A percentile compares a stretch with the other conserved stretches of the same genome.
Evolutionary conservation across 75 land plant genomes (phyloP).

Genomic region (Cunninghamia lanceolata): DNA sequence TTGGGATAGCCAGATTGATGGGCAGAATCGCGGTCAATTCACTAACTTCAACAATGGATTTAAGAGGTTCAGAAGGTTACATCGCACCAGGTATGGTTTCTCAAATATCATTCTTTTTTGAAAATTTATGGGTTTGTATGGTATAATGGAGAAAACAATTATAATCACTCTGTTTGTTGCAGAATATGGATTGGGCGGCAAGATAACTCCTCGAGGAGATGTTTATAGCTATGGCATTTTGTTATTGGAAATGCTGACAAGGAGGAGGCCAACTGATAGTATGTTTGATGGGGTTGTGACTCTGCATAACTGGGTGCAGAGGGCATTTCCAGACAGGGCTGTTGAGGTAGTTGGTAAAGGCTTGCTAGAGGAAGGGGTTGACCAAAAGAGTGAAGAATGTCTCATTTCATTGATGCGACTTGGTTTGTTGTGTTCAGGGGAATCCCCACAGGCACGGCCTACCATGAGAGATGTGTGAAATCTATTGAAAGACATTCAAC

Average conservation of each 20-base stretch:
- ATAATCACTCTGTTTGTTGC: slow-evolving; percentile 13
- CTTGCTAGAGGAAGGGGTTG: background rate
- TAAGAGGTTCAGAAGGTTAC: too few species aligned
- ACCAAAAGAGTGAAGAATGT: background rate
- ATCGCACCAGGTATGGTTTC: too few species aligned
- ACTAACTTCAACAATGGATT: too few species aligned
- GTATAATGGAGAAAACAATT: too few species aligned
- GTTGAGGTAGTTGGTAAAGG: background rate
- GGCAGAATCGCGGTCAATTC: too few species aligned
- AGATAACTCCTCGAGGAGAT: slow-evolving; percentile 22
- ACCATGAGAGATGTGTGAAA: too few species aligned
- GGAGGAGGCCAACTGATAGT: slow-evolving; percentile 16
- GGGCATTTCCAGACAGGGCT: background rate
- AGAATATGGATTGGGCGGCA: slow-evolving; percentile 20
- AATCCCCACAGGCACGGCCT: slow-evolving; percentile 27
- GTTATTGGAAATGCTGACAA: slow-evolving; percentile 31
- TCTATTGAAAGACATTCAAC: background rate
- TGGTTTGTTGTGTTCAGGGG: slow-evolving; percentile 28
- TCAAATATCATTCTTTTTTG: too few species aligned
- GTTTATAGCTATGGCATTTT: slow-evolving; percentile 38
- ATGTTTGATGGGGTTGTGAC: slow-evolving; percentile 13
- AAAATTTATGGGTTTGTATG: too few species aligned
- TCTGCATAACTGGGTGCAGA: slow-evolving; percentile 6
- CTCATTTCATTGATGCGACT: background rate
- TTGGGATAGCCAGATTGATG: too few species aligned